Conservation (phyloP, 352 stramenopile species). For the Pythium brassicae region DNA sequence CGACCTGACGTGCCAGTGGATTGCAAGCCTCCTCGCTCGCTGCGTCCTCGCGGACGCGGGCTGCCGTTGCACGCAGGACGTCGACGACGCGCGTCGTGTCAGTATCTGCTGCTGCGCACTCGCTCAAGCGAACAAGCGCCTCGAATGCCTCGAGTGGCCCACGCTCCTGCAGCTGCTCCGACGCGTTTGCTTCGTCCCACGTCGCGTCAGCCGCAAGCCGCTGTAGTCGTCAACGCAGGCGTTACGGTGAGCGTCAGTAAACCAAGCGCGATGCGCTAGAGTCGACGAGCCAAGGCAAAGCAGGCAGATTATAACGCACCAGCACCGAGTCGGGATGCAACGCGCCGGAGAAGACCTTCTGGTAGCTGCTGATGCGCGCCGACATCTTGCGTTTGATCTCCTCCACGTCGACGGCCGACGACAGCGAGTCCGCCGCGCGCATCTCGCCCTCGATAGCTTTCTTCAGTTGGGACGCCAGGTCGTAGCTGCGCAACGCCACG, state of each 20-base stretch:
- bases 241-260: neutral
- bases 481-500: conserved; percentile 15
- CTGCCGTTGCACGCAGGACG: neutral
- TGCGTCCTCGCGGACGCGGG: neutral
- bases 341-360: conserved; percentile 29
- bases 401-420: conserved; percentile 11
- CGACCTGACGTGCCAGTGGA: conserved; percentile 9
- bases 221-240: neutral
- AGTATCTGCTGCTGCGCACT: neutral
- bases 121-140: neutral
- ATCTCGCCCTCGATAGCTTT: conserved; percentile 31
- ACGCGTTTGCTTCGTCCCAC: neutral
- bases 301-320: conserved; percentile 14
- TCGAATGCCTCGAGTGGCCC: conserved; percentile 15
- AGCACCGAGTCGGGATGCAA: conserved; percentile 37
- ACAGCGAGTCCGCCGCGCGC: neutral
- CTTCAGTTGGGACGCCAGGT: conserved; percentile 35
- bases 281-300: neutral
- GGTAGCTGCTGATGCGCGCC: conserved; percentile 29
- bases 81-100: neutral
- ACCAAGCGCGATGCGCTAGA: neutral
- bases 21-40: conserved; percentile 3
- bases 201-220: neutral
- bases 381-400: conserved; percentile 45
- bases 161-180: neutral